Conservation (phyloP, 371 early-diverging fungal genomes). For the Syncephalis fuscata region DNA sequence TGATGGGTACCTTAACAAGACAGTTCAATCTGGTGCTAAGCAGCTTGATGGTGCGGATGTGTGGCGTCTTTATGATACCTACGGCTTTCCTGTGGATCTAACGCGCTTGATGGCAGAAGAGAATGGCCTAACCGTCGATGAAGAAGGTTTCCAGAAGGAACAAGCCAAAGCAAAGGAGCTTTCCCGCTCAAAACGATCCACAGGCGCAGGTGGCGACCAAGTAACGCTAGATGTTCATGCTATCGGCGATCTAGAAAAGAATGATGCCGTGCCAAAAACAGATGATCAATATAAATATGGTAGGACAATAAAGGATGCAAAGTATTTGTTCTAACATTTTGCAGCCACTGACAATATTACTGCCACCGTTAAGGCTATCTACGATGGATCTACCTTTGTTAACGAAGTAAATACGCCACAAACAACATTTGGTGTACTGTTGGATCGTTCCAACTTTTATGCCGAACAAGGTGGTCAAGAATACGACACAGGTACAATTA, state of each 20-base stretch:
- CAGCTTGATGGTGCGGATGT: slow-evolving; percentile 81
- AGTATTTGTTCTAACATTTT: neutral
- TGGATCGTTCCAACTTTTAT: slow-evolving; percentile 97
- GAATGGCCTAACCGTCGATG: slow-evolving; percentile 75
- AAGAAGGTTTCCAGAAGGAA: slow-evolving; percentile 65
- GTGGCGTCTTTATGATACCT: slow-evolving; percentile 98
- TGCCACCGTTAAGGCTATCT: slow-evolving; percentile 55
- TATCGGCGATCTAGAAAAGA: slow-evolving; percentile 68
- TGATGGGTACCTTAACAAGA: slow-evolving; percentile 59
- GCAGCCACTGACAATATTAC: slow-evolving; percentile 41
- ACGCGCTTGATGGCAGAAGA: slow-evolving; percentile 98
- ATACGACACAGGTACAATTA: slow-evolving; percentile 90
- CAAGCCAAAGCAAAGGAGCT: slow-evolving; percentile 72
- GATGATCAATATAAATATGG: slow-evolving; percentile 84
- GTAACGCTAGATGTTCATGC: slow-evolving; percentile 87
- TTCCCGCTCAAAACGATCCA: slow-evolving; percentile 47
- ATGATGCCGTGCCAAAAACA: slow-evolving; percentile 56
- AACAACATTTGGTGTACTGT: slow-evolving; percentile 68
- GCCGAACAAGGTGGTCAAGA: slow-evolving; percentile 99
- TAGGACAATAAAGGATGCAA: slow-evolving; percentile 1
- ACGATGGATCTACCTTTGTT: slow-evolving; percentile 32
- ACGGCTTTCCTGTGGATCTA: slow-evolving; percentile 99
- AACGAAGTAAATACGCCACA: slow-evolving; percentile 21
- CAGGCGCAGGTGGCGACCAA: slow-evolving; percentile 27
- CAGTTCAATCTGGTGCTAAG: slow-evolving; percentile 32